phyloP scores from a whole-genome alignment of 2,329 filamentous ascomycete species.

The Diaporthe longicolla region DNA sequence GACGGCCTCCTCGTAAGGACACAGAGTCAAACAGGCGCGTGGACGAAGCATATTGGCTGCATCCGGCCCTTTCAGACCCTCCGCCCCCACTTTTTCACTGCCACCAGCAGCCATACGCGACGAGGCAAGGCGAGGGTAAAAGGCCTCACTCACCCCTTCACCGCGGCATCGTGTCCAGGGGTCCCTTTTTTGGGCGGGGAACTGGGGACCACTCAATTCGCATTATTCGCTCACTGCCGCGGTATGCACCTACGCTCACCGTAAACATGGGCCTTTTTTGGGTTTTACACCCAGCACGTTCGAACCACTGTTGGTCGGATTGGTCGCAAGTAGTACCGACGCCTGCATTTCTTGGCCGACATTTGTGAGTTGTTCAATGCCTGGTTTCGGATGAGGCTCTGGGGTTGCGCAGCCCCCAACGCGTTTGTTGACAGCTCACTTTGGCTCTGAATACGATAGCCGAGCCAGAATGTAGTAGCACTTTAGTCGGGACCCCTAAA shows the following conservation, averaged over 20 bases:
- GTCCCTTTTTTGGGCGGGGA: constrained; percentile 15
- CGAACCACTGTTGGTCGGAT: not conserved
- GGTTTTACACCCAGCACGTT: not conserved
- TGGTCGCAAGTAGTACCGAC: too few species aligned
- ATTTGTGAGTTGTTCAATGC: too few species aligned
- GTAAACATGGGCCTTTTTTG: not conserved
- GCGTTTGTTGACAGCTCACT: not conserved
- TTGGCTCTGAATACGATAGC: not conserved
- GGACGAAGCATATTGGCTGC: constrained; percentile 34
- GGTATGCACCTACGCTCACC: not conserved
- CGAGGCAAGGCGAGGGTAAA: not conserved
- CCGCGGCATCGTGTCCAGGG: constrained; percentile 12
- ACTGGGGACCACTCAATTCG: not conserved
- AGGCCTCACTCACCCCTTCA: constrained; percentile 18
- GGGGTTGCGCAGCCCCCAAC: not conserved
- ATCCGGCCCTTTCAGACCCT: constrained; percentile 13
- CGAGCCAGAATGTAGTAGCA: not conserved
- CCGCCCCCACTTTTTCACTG: constrained; percentile 36
- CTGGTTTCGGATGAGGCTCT: not conserved
- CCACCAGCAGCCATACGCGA: constrained; percentile 29
- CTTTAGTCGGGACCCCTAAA: not conserved
- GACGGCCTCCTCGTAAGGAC: constrained; percentile 11
- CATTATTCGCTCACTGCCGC: constrained; percentile 24
- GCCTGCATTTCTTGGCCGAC: too few species aligned
- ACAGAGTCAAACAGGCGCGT: constrained; percentile 29